Base-by-base conservation (phyloP, 1,139 yeast species). In the Debaryomycetaceae sp. region DNA sequence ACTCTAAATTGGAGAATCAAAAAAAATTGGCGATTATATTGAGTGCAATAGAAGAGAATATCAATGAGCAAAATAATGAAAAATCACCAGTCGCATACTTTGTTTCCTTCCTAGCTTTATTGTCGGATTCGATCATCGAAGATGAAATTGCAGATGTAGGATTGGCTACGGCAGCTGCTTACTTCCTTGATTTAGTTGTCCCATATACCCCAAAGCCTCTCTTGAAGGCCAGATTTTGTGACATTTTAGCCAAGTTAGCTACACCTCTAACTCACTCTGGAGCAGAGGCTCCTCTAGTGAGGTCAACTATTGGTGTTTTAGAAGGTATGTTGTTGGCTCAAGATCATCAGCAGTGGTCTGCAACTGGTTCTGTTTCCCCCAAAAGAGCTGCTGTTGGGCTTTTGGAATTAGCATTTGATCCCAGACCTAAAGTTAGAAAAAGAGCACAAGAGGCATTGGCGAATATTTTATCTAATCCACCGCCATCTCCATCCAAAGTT, bases 371-470 rank as follows among this genome's bases (percentile, higher is more conserved):
- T 39, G 71, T 87, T 48, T 83, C 92, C 22, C 95, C 97, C 24
- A 78, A 77, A 56, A 79, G 95, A 66, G 96, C 94, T 18, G 66
- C 91, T 46, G 75, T 79, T 36, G 97, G 95, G 30, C 65, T 94
- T 44, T 66, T 92, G 45, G 91, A 88, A 54, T 73, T 89, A 47
- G 78, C 92, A 0, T 66, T 87, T 40, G 98, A 94, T 60, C 83
- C 87, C 34, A 78, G 98, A 59, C 98, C 99, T 28, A 94, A 94
- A 56, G 95, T 94, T 9, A 81, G 99, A 62, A 88, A 87, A 77
- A 81, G 97, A 69, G 96, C 98, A 2, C 87, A 84, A 52, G 98
- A 92, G 43, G 87, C 97, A 2, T 73, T 92, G 16, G 65, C 74
- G 36, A 73, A 69, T 5, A 69, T 92, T 26, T 67, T 92, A 47